Evolutionary conservation across 495 filamentous ascomycete species (phyloP).

Genomic region (Daldinia childiae): DNA sequence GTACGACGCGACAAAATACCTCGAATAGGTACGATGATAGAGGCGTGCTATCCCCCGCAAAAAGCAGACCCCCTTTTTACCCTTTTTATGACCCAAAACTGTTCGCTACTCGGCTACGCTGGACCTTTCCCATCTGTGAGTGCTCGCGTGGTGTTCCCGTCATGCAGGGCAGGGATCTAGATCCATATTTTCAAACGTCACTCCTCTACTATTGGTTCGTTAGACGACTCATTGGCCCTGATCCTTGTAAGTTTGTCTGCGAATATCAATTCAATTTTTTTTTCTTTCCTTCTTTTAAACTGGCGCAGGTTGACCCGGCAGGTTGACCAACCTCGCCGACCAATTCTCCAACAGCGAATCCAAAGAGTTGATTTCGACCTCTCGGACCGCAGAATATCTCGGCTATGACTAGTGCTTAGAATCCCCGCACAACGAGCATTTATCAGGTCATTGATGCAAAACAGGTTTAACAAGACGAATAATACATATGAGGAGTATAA

Average conservation of each 20-base stretch:
- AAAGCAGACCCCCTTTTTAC: slow-evolving; percentile 16
- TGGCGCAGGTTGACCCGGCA: slow-evolving; percentile 11
- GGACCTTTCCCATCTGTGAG: slow-evolving; percentile 16
- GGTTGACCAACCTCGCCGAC: slow-evolving; percentile 10
- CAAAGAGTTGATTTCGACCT: background rate
- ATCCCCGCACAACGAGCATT: background rate
- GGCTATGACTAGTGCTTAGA: background rate
- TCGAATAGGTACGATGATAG: background rate
- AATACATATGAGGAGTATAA: background rate
- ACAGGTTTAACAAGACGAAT: background rate
- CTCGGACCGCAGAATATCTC: background rate
- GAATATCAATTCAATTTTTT: slow-evolving; percentile 42
- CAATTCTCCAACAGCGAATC: slow-evolving; percentile 11
- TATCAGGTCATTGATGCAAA: slow-evolving; percentile 6
- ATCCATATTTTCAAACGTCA: slow-evolving; percentile 42
- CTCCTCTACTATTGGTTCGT: slow-evolving; percentile 32
- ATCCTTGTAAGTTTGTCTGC: slow-evolving; percentile 39
- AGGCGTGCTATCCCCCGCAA: slow-evolving; percentile 30
- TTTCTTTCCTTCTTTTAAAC: slow-evolving; percentile 18
- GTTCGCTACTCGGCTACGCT: slow-evolving; percentile 31
- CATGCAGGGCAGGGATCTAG: slow-evolving; percentile 28
- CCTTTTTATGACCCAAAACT: slow-evolving; percentile 30
- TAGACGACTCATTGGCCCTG: slow-evolving; percentile 34
- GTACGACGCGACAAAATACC: slow-evolving; percentile 25
- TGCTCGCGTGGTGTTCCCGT: slow-evolving; percentile 41